Evolutionary conservation across 352 stramenopile genomes (phyloP).

Genomic region (Phytophthora palmivora): DNA sequence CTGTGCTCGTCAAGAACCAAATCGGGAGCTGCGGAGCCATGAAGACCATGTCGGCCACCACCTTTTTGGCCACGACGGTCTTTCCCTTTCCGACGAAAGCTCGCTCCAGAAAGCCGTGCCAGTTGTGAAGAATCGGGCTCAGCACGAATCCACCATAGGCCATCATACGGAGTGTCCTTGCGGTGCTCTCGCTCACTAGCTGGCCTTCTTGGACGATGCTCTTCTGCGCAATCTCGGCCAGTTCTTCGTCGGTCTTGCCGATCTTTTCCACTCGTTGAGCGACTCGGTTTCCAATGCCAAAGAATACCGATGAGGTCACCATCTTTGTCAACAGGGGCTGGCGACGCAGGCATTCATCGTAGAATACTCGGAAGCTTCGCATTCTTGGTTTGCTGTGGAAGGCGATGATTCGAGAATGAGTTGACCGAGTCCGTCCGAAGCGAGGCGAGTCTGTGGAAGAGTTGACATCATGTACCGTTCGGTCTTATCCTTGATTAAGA

Average conservation of each 20-base stretch:
- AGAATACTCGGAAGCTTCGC: slow-evolving; percentile 42
- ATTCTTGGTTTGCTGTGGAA: slow-evolving; percentile 14
- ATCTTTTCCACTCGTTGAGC: slow-evolving; percentile 33
- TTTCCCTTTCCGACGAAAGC: slow-evolving; percentile 28
- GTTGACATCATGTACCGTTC: too few species aligned
- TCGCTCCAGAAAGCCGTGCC: slow-evolving; percentile 86
- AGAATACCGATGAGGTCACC: slow-evolving; percentile 56
- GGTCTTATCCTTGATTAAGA: too few species aligned
- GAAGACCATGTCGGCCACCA: slow-evolving; percentile 40
- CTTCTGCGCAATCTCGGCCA: slow-evolving; percentile 13
- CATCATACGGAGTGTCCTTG: slow-evolving; percentile 59
- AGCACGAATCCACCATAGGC: slow-evolving; percentile 88
- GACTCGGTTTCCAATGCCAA: slow-evolving; percentile 53
- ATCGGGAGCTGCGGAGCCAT: slow-evolving; percentile 38
- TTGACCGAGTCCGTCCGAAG: too few species aligned
- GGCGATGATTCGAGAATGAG: too few species aligned
- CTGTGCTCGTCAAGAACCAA: slow-evolving; percentile 43
- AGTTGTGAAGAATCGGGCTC: slow-evolving; percentile 89
- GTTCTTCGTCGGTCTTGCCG: slow-evolving; percentile 19
- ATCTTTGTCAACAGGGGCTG: slow-evolving; percentile 62
- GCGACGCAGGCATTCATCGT: slow-evolving; percentile 46
- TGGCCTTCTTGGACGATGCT: slow-evolving; percentile 4
- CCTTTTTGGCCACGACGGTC: slow-evolving; percentile 35
- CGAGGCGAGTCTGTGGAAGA: too few species aligned
- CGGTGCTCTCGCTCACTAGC: slow-evolving; percentile 23